A percentile compares a stretch with the other conserved stretches of the same genome.
Evolutionary conservation across 1,139 yeast species (phyloP).

Genomic region (Yamadazyma taylorii): DNA sequence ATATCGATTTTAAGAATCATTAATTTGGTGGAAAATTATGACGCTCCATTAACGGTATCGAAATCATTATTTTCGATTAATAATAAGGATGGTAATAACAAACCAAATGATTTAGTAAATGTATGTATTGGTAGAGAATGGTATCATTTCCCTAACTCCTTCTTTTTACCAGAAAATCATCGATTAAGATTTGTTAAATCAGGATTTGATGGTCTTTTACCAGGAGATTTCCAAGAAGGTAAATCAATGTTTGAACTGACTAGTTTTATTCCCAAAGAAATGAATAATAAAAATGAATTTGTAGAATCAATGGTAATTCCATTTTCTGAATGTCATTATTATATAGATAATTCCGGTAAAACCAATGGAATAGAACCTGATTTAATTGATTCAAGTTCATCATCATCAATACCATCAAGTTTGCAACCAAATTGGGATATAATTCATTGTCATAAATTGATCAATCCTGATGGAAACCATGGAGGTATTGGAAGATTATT

Average conservation of each 20-base stretch:
- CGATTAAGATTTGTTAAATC: slow-evolving; percentile 69
- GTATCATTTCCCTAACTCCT: slow-evolving; percentile 90
- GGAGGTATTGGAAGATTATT: slow-evolving; percentile 47
- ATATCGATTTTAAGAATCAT: slow-evolving; percentile 39
- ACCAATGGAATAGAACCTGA: slow-evolving; percentile 18
- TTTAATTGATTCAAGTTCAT: slow-evolving; percentile 4
- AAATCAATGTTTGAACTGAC: slow-evolving; percentile 25
- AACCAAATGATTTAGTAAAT: slow-evolving; percentile 28
- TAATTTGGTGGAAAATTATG: slow-evolving; percentile 53
- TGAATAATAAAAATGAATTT: slow-evolving; percentile 72
- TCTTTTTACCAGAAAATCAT: slow-evolving; percentile 62
- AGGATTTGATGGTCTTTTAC: slow-evolving; percentile 84
- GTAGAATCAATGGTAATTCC: slow-evolving; percentile 51
- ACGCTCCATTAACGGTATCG: slow-evolving; percentile 51
- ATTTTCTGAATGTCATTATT: slow-evolving; percentile 53
- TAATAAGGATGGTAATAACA: neutral
- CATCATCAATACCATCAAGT: too few relatives aligned
- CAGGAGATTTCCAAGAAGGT: slow-evolving; percentile 75
- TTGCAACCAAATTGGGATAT: slow-evolving; percentile 39
- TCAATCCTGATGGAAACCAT: slow-evolving; percentile 47
- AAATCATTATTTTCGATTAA: slow-evolving; percentile 3
- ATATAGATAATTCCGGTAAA: slow-evolving; percentile 49
- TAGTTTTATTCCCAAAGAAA: slow-evolving; percentile 53
- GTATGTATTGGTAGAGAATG: slow-evolving; percentile 93
- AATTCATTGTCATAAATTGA: slow-evolving; percentile 41